A percentile compares a stretch with the other conserved stretches of the same genome.
phyloP scores from a whole-genome alignment of 2,329 filamentous ascomycete genomes.

The Verticillium zaregamsianum region DNA sequence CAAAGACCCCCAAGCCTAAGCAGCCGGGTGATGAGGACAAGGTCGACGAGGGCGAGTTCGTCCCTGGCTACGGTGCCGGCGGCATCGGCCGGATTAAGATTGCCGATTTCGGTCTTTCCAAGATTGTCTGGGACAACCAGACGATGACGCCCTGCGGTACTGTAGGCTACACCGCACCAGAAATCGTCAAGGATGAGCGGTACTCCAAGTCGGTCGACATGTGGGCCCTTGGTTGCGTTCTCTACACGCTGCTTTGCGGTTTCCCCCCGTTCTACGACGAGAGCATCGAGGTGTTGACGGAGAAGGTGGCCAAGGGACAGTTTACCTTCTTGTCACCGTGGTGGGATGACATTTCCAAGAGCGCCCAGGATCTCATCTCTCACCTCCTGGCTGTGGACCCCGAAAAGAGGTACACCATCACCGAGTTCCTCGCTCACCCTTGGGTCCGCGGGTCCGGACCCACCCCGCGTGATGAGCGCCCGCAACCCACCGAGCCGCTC shows the following conservation, averaged over 20 bases:
- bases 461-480: constrained; percentile 56
- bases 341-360: constrained; percentile 98
- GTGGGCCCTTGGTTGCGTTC: constrained; percentile 96
- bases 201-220: constrained; percentile 99
- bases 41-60: constrained; percentile 91
- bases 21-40: constrained; percentile 94
- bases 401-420: constrained; percentile 90
- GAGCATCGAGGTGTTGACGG: constrained; percentile 92
- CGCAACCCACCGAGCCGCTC: constrained; percentile 39
- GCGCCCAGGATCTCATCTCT: constrained; percentile 88
- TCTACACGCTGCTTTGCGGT: constrained; percentile 94
- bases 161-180: constrained; percentile 94
- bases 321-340: constrained; percentile 97
- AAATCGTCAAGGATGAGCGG: constrained; percentile 97
- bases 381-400: constrained; percentile 93
- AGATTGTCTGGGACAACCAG: constrained; percentile 96
- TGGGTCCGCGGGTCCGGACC: constrained; percentile 73
- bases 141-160: constrained; percentile 99
- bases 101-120: constrained; percentile 95
- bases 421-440: constrained; percentile 87
- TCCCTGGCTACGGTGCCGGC: constrained; percentile 74
- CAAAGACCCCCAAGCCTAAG: constrained; percentile 74
- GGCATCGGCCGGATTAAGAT: constrained; percentile 96
- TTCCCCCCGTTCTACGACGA: constrained; percentile 99
- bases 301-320: constrained; percentile 94